Base-by-base conservation (phyloP, 2,329 filamentous ascomycete species). In the Rasamsonia emersonii region DNA sequence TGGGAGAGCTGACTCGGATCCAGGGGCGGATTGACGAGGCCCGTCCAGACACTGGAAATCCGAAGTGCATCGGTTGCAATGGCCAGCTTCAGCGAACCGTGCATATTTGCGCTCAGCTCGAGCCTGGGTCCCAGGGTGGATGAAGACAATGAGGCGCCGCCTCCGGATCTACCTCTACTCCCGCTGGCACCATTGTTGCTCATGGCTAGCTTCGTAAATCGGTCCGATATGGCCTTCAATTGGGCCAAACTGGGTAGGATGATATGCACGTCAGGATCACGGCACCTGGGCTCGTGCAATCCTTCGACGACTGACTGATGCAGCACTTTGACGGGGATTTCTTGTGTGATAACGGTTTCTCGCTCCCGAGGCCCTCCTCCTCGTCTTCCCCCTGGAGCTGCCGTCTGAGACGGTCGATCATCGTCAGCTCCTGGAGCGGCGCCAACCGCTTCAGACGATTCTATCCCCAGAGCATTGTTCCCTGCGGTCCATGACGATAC, bases 251-350 rank as follows among this genome's bases (percentile, higher is more conserved):
- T 80, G 0, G 91, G 91, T 3, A 98, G 71, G 33, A 86, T 78
- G 51, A 98, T 93, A 60, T 96, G 83, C 3, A 95, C 88, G 50
- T 96, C 91, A 23, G 89, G 86, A 47, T 94, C 86, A 37, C 85
- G 79, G 37, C 88, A 86, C 39, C 79, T 78, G 9, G 91, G 91
- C 62, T 98, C 89, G 64, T 93, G 86, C 40, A 96, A 78, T n/a
- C 79, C 82, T 50, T 91, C 83, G n/a, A 96, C 86, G 0, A 77
- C 81, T 32, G 82, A 76, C 2, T 84, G 79, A 36, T 84, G 78
- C 7, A 98, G 73, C 2, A 98, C 86, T 11, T 88, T 80, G 25
- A 96, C 82, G n/a, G 91, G 91, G 23, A 98, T 82, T 59, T 96
- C 86, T 53, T 98, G 91, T 1, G 86, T 94, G 50, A 98, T 82